phyloP scores from a whole-genome alignment of 257 asterid genomes.

The Marsdenia floribunda region DNA sequence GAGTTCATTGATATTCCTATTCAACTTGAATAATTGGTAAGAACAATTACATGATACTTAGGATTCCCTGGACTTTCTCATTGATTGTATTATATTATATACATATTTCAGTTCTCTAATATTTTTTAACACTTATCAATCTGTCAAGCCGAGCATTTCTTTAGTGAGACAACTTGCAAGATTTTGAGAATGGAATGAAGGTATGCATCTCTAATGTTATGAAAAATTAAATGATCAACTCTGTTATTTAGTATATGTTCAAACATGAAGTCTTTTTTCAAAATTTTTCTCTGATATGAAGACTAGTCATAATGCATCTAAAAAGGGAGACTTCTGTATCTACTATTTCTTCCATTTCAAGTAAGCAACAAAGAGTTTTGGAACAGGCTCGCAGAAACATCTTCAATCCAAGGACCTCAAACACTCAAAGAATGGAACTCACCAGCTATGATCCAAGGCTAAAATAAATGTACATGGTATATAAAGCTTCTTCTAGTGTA shows the following conservation, averaged over 20 bases:
- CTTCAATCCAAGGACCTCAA: neutral
- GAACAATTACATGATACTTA: too few species aligned
- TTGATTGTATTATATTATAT: neutral
- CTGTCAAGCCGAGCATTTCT: slow-evolving; percentile 17
- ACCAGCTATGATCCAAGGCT: neutral
- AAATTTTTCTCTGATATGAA: slow-evolving; percentile 3
- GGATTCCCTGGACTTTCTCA: neutral
- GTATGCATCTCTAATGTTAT: slow-evolving; percentile 3
- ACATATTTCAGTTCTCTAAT: neutral
- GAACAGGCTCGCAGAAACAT: neutral
- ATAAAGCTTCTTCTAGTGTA: too few species aligned
- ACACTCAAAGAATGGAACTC: slow-evolving; percentile 11
- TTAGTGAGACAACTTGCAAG: slow-evolving; percentile 21
- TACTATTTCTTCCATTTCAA: neutral
- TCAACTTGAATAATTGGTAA: too few species aligned
- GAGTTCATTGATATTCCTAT: too few species aligned
- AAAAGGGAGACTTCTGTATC: neutral
- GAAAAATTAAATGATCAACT: neutral
- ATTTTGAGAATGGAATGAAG: slow-evolving; percentile 22
- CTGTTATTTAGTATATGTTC: neutral
- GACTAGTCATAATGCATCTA: neutral
- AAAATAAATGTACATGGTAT: neutral
- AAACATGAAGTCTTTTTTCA: neutral
- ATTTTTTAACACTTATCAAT: slow-evolving; percentile 3
- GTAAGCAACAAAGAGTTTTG: neutral